Percentiles rank a stretch among this genome's conserved stretches.
Evolutionary conservation across 2,329 filamentous ascomycete genomes (phyloP).

Genomic region (Sarocladiaceae sp.): DNA sequence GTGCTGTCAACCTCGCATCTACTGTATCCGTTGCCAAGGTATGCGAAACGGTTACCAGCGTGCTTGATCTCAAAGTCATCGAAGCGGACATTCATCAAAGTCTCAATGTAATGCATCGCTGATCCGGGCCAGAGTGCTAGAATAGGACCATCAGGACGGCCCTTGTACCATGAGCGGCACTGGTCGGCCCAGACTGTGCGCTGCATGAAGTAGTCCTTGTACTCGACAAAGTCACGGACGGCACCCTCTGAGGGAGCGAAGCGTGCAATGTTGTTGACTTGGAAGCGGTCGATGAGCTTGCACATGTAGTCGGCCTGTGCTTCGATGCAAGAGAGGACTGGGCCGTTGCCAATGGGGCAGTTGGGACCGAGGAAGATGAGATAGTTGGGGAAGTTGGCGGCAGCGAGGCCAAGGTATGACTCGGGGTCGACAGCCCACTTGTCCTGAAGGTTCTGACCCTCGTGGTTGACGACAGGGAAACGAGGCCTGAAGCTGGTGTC

Average conservation of each 20-base stretch:
- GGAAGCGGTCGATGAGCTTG: slow-evolving; percentile 38
- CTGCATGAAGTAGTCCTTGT: slow-evolving; percentile 39
- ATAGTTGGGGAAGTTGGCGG: slow-evolving; percentile 47
- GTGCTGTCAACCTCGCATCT: slow-evolving; percentile 30
- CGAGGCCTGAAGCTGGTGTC: slow-evolving; percentile 45
- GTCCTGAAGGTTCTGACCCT: slow-evolving; percentile 43
- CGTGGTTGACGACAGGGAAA: slow-evolving; percentile 42
- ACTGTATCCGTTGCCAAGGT: slow-evolving; percentile 23
- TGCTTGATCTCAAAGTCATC: slow-evolving; percentile 51
- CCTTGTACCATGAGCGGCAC: slow-evolving; percentile 50
- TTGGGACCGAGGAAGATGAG: slow-evolving; percentile 17
- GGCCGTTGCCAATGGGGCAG: slow-evolving; percentile 46
- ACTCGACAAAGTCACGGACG: slow-evolving; percentile 10
- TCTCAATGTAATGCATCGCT: slow-evolving; percentile 48
- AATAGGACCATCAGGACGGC: slow-evolving; percentile 36
- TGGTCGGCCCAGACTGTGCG: slow-evolving; percentile 45
- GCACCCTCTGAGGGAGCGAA: slow-evolving; percentile 20
- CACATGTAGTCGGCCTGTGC: slow-evolving; percentile 51
- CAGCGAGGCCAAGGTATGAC: slow-evolving; percentile 47
- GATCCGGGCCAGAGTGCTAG: slow-evolving; percentile 46
- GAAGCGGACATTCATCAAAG: slow-evolving; percentile 44
- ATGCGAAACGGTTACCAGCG: slow-evolving; percentile 12
- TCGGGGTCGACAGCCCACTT: slow-evolving; percentile 38
- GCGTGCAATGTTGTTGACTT: slow-evolving; percentile 26
- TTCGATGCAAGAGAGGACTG: slow-evolving; percentile 45